Conservation (phyloP, 805 yeast species). For the Lipomyces lipofer region DNA sequence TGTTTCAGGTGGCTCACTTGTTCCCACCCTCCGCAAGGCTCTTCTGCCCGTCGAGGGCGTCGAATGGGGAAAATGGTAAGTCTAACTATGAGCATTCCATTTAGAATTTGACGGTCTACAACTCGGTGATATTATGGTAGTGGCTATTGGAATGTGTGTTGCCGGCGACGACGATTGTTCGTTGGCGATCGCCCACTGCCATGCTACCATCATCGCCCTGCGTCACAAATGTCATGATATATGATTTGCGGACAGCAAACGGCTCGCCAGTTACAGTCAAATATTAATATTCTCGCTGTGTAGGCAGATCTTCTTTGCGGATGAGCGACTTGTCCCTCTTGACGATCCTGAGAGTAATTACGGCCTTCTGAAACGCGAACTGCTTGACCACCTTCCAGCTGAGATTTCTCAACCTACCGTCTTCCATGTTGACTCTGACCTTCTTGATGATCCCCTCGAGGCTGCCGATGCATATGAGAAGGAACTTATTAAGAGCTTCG, state of each 20-base stretch:
- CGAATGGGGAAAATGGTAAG: conserved; percentile 82
- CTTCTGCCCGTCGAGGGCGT: conserved; percentile 72
- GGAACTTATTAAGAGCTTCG: conserved; percentile 81
- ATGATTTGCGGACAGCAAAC: no score
- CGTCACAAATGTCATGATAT: no score
- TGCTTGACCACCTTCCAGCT: conserved; percentile 67
- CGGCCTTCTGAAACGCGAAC: conserved; percentile 81
- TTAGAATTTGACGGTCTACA: no score
- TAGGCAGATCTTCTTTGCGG: conserved; percentile 86
- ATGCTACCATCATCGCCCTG: no score
- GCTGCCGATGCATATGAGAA: conserved; percentile 94
- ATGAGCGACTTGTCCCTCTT: conserved; percentile 90
- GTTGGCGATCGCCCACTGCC: no score
- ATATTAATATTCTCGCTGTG: background rate
- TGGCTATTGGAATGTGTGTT: no score
- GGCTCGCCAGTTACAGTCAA: no score
- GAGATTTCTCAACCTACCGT: conserved; percentile 62
- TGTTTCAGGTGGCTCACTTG: conserved; percentile 87
- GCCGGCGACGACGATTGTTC: no score
- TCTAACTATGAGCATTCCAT: conserved; percentile 1
- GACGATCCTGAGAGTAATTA: conserved; percentile 80
- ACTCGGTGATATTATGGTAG: no score
- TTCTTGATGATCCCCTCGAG: conserved; percentile 74
- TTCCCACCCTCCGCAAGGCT: conserved; percentile 85
- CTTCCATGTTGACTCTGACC: conserved; percentile 76